Conservation (phyloP, 2,329 filamentous ascomycete species). For the Anthostomella pinea region DNA sequence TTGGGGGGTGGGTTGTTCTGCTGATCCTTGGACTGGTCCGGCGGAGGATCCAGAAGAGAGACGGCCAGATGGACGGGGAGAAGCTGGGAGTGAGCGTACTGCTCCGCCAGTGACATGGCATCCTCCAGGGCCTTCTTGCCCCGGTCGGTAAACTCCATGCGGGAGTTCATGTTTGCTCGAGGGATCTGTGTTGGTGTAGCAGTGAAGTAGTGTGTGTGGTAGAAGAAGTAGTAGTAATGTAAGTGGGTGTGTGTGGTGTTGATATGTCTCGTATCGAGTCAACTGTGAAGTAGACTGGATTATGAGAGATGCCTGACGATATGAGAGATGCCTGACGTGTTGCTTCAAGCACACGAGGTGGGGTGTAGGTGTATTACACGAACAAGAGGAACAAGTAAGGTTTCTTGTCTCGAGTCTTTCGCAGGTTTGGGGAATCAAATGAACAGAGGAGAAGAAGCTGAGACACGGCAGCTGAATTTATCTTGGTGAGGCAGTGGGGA, state of each 20-base stretch:
- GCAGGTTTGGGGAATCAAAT: slow-evolving; percentile 2
- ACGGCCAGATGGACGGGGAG: slow-evolving; percentile 87
- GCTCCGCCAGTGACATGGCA: slow-evolving; percentile 80
- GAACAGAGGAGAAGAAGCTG: not conserved
- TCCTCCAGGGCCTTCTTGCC: slow-evolving; percentile 88
- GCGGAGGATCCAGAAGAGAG: slow-evolving; percentile 71
- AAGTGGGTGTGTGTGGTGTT: too few species aligned
- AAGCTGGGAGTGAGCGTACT: slow-evolving; percentile 89
- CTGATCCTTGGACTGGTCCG: slow-evolving; percentile 77
- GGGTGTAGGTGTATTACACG: too few species aligned
- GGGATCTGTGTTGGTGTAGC: slow-evolving; percentile 21
- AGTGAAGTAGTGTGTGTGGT: slow-evolving; percentile 9
- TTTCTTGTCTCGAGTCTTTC: too few species aligned
- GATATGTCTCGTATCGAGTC: too few species aligned
- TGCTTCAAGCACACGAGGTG: too few species aligned
- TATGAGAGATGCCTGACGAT: too few species aligned
- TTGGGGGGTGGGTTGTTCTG: slow-evolving; percentile 68
- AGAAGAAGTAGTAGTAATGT: too few species aligned
- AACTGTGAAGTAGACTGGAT: too few species aligned
- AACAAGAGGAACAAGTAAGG: too few species aligned
- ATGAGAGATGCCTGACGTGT: too few species aligned
- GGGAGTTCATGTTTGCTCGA: slow-evolving; percentile 59
- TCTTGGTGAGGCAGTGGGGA: slow-evolving; percentile 1
- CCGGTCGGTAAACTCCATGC: slow-evolving; percentile 91
- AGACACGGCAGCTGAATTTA: slow-evolving; percentile 1